These are phyloP conservation scores for Tetragonia tetragonoides DNA, from an alignment of 148 eudicot species.

Conservation along the genomic window DNA sequence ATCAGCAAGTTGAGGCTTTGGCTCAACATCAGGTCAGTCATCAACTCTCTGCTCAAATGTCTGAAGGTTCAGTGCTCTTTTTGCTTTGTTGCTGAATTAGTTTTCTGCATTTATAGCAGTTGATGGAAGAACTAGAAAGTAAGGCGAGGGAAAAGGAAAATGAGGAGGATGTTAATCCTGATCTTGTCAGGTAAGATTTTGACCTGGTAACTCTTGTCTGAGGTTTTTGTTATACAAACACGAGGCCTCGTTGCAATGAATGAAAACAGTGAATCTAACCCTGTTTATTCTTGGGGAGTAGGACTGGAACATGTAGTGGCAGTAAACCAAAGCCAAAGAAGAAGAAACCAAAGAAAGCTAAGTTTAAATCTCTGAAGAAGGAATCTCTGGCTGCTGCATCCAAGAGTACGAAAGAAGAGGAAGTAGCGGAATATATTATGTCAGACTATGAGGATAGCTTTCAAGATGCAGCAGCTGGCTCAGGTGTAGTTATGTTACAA, in stretches of 20 bases:
- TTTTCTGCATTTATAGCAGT: slow-evolving; percentile 36
- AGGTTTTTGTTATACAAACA: neutral
- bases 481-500: slow-evolving; percentile 40
- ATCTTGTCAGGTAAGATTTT: slow-evolving; percentile 46
- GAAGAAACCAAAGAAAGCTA: slow-evolving; percentile 81
- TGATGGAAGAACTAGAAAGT: slow-evolving; percentile 82
- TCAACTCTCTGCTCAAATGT: slow-evolving; percentile 5
- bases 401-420: slow-evolving; percentile 44
- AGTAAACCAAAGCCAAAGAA: slow-evolving; percentile 70
- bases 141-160: slow-evolving; percentile 79
- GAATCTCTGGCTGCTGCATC: slow-evolving; percentile 59
- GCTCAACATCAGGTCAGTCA: slow-evolving; percentile 81
- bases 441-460: slow-evolving; percentile 44
- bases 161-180: slow-evolving; percentile 41
- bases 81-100: slow-evolving; percentile 12
- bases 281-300: slow-evolving; percentile 25
- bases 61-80: neutral
- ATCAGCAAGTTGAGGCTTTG: slow-evolving; percentile 89
- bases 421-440: slow-evolving; percentile 40
- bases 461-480: slow-evolving; percentile 38
- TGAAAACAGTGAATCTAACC: neutral
- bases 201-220: neutral
- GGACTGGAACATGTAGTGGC: slow-evolving; percentile 44
- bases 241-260: neutral
- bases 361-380: slow-evolving; percentile 81